Percentiles rank a stretch among this genome's conserved stretches.
phyloP scores from a whole-genome alignment of 78 protist genomes.

The Isochrysis galbana region DNA sequence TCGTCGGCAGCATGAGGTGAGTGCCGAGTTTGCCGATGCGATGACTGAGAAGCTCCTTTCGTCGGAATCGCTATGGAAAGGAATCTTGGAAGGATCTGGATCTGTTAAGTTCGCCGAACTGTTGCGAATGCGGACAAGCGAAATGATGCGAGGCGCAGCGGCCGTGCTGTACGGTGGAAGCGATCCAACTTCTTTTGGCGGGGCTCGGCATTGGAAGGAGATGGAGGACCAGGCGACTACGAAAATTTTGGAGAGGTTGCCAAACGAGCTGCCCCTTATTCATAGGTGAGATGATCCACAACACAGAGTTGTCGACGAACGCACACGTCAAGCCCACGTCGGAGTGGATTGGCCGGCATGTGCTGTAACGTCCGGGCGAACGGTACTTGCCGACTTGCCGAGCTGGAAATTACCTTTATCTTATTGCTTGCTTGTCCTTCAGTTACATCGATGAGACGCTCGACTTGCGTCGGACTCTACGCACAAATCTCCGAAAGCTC shows the following conservation, averaged over 20 bases:
- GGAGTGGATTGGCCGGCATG: too few relatives aligned
- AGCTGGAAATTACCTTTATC: not conserved
- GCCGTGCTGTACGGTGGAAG: not conserved
- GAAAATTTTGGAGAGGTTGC: not conserved
- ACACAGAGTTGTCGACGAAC: not conserved
- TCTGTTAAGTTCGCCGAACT: not conserved
- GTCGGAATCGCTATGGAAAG: slow-evolving; percentile 25
- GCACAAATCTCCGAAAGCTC: not conserved
- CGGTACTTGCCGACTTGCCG: not conserved
- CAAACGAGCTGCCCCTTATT: not conserved
- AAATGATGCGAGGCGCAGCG: not conserved
- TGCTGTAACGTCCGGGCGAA: too few relatives aligned
- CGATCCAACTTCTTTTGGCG: not conserved
- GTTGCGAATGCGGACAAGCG: not conserved
- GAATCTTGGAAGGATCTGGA: not conserved
- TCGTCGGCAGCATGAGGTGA: slow-evolving; percentile 37
- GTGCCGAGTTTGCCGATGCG: slow-evolving; percentile 15
- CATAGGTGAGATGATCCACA: not conserved
- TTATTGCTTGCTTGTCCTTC: not conserved
- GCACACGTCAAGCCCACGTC: not conserved
- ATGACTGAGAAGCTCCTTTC: not conserved
- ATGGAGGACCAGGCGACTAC: not conserved
- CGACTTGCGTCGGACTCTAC: not conserved
- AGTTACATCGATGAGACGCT: not conserved
- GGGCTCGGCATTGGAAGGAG: too few relatives aligned